phyloP scores from a whole-genome alignment of 805 yeast species.

The Wickerhamiella spandovensis region DNA sequence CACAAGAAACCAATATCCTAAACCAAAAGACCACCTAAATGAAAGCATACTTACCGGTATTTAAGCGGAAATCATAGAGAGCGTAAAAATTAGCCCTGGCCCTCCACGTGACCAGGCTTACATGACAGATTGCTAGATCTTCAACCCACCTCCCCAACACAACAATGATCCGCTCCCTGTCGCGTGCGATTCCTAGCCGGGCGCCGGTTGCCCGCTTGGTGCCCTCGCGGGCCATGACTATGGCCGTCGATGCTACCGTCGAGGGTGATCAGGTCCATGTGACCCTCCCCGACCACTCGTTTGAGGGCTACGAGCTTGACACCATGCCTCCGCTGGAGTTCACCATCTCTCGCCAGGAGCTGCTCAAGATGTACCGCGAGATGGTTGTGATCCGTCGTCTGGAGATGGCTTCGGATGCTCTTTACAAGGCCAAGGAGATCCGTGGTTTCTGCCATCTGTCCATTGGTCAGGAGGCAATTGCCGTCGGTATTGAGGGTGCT shows the following conservation, averaged over 20 bases:
- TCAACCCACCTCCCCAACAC: background rate
- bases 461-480: slow-evolving; percentile 97
- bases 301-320: slow-evolving; percentile 72
- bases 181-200: slow-evolving; percentile 3
- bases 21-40: too few relatives aligned
- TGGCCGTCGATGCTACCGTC: background rate
- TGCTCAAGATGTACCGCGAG: slow-evolving; percentile 90
- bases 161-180: slow-evolving; percentile 4
- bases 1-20: too few relatives aligned
- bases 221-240: slow-evolving; percentile 2
- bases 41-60: too few relatives aligned
- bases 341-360: slow-evolving; percentile 65
- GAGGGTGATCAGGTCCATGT: slow-evolving; percentile 15
- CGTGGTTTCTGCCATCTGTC: slow-evolving; percentile 98
- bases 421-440: slow-evolving; percentile 95
- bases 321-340: slow-evolving; percentile 57
- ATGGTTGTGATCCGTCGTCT: slow-evolving; percentile 82
- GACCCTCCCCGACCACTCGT: slow-evolving; percentile 60
- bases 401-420: slow-evolving; percentile 98
- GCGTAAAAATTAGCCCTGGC: background rate
- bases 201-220: slow-evolving; percentile 3
- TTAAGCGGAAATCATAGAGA: background rate
- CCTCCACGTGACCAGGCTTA: slow-evolving; percentile 1
- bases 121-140: background rate
- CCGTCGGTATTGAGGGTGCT: slow-evolving; percentile 96